Percentiles rank a stretch among this genome's conserved stretches.
phyloP scores from a whole-genome alignment of 2,329 filamentous ascomycete genomes.

The Colletotrichum endophyticum region DNA sequence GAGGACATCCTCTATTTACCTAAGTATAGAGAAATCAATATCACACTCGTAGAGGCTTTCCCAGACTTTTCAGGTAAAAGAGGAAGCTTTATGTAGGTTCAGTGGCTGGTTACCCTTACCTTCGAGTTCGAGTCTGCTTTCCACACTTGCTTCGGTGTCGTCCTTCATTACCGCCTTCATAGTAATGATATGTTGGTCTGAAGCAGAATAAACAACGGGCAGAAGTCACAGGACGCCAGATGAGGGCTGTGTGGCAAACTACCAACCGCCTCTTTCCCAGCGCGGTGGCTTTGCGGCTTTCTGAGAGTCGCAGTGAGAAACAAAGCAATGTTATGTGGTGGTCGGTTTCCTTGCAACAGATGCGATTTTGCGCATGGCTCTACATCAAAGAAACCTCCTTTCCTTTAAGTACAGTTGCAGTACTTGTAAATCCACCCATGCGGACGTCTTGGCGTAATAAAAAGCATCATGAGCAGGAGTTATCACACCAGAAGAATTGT shows the following conservation, averaged over 20 bases:
- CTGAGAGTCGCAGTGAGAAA: too few relatives aligned
- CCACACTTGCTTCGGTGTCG: rapidly evolving
- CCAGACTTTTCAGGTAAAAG: rapidly evolving
- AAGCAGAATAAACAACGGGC: neutral
- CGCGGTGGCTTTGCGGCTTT: rapidly evolving
- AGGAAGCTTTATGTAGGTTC: neutral
- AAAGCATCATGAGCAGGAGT: too few relatives aligned
- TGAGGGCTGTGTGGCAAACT: rapidly evolving
- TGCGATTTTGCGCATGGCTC: too few relatives aligned
- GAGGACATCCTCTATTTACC: rapidly evolving
- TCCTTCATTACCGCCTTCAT: neutral
- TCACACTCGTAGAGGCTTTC: rapidly evolving
- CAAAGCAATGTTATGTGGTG: too few relatives aligned
- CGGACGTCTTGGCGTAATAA: too few relatives aligned
- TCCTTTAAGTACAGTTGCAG: too few relatives aligned
- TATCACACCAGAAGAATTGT: too few relatives aligned
- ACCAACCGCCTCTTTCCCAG: rapidly evolving
- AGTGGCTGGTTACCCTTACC: rapidly evolving
- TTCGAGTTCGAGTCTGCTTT: rapidly evolving
- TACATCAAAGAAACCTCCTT: too few relatives aligned
- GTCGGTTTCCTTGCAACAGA: too few relatives aligned
- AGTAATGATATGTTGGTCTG: too few relatives aligned
- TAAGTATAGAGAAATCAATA: neutral
- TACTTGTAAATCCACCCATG: too few relatives aligned
- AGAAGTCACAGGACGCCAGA: rapidly evolving